Percentiles rank a stretch among this genome's conserved stretches.
Conservation (phyloP, 2,329 filamentous ascomycete species). For the Cadophora luteo-olivacea region DNA sequence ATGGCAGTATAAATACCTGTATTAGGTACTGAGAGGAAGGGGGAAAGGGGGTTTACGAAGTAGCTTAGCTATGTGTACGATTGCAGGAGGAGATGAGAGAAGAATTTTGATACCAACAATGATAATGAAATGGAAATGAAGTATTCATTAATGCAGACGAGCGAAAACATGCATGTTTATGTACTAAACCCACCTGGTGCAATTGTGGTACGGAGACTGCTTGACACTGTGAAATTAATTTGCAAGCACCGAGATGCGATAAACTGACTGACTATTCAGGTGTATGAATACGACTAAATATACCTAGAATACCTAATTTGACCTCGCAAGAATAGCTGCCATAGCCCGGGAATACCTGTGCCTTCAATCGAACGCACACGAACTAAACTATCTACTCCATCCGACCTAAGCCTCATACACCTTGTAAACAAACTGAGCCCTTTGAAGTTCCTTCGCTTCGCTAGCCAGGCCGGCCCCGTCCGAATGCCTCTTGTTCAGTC, state of each 20-base stretch:
- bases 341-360: too few relatives aligned
- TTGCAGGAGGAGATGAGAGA: not conserved
- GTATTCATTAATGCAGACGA: not conserved
- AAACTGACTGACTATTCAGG: too few relatives aligned
- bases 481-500: not conserved
- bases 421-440: not conserved
- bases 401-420: too few relatives aligned
- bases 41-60: not conserved
- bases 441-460: not conserved
- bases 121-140: not conserved
- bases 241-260: too few relatives aligned
- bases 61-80: not conserved
- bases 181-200: too few relatives aligned
- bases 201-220: too few relatives aligned
- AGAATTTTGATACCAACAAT: conserved; percentile 6
- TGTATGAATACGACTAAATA: too few relatives aligned
- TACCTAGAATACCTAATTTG: too few relatives aligned
- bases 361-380: too few relatives aligned
- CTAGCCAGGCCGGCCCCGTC: not conserved
- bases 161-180: not conserved
- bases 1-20: not conserved
- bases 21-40: not conserved
- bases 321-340: too few relatives aligned
- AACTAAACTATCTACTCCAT: too few relatives aligned
- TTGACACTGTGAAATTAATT: too few relatives aligned